Percentiles rank a stretch among this genome's conserved stretches.
Evolutionary conservation across 2,329 filamentous ascomycete species (phyloP).

Genomic region (Beauveria pseudobassiana): DNA sequence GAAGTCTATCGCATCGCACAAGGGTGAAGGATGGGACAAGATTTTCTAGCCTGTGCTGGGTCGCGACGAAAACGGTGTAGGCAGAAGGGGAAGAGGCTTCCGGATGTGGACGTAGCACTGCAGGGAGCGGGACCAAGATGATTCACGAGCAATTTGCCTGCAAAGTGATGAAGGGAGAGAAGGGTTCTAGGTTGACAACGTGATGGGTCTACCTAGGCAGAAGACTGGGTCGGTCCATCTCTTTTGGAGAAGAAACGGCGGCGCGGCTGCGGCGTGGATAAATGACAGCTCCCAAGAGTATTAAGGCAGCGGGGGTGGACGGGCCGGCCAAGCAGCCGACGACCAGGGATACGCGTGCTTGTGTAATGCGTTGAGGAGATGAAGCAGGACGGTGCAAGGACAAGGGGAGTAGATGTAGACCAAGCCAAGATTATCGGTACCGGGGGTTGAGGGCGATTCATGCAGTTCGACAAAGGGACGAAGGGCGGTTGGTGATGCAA

Average conservation of each 20-base stretch:
- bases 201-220: constrained; percentile 6
- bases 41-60: neutral
- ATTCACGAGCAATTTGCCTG: neutral
- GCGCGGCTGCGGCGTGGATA: constrained; percentile 10
- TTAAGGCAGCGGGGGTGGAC: constrained; percentile 10
- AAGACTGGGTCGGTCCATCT: constrained; percentile 7
- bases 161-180: neutral
- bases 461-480: neutral
- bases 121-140: neutral
- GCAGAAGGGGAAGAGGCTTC: neutral
- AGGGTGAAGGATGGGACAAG: neutral
- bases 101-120: neutral
- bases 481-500: neutral
- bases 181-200: neutral
- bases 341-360: constrained; percentile 3
- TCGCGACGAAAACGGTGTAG: neutral
- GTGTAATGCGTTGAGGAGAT: neutral
- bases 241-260: constrained; percentile 3
- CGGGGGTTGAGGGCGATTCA: neutral
- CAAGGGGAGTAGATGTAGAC: neutral
- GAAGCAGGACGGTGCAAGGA: neutral
- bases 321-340: constrained; percentile 5
- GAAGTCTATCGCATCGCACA: constrained; percentile 3
- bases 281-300: constrained; percentile 6
- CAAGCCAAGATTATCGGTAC: neutral